Conservation (phyloP, 2,329 filamentous ascomycete genomes). For the Sclerotinia trifoliorum region DNA sequence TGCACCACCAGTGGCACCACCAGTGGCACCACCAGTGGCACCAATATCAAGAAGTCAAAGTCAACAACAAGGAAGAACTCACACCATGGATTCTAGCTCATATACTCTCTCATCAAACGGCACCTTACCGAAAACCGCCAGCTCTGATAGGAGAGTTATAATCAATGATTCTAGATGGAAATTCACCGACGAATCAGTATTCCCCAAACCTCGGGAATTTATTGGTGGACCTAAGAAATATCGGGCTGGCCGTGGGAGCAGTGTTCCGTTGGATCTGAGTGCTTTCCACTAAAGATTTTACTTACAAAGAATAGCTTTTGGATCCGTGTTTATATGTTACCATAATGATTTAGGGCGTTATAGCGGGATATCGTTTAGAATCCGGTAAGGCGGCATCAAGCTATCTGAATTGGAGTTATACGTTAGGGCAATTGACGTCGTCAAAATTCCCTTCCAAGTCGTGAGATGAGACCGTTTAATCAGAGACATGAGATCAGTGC, state of each 20-base stretch:
- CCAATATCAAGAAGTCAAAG: slow-evolving; percentile 43
- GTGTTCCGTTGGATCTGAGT: slow-evolving; percentile 83
- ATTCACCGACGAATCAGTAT: slow-evolving; percentile 76
- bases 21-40: slow-evolving; percentile 37
- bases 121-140: slow-evolving; percentile 47
- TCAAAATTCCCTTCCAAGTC: neutral
- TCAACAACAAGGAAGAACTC: slow-evolving; percentile 51
- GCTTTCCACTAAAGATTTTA: slow-evolving; percentile 40
- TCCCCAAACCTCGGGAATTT: slow-evolving; percentile 85
- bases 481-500: neutral
- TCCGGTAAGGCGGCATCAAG: slow-evolving; percentile 17
- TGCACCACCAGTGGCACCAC: slow-evolving; percentile 35
- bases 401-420: slow-evolving; percentile 15
- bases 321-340: slow-evolving; percentile 15
- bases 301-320: slow-evolving; percentile 8
- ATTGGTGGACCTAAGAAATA: slow-evolving; percentile 73
- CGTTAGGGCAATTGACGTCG: neutral
- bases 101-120: slow-evolving; percentile 72
- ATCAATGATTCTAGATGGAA: slow-evolving; percentile 82
- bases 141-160: slow-evolving; percentile 49
- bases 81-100: slow-evolving; percentile 69
- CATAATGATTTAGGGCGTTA: slow-evolving; percentile 24
- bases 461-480: neutral
- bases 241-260: slow-evolving; percentile 87
- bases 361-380: slow-evolving; percentile 18